These are phyloP conservation scores for Arthrobotrys entomopaga DNA, from an alignment of 2,329 filamentous ascomycete genomes.

Conservation along the genomic window DNA sequence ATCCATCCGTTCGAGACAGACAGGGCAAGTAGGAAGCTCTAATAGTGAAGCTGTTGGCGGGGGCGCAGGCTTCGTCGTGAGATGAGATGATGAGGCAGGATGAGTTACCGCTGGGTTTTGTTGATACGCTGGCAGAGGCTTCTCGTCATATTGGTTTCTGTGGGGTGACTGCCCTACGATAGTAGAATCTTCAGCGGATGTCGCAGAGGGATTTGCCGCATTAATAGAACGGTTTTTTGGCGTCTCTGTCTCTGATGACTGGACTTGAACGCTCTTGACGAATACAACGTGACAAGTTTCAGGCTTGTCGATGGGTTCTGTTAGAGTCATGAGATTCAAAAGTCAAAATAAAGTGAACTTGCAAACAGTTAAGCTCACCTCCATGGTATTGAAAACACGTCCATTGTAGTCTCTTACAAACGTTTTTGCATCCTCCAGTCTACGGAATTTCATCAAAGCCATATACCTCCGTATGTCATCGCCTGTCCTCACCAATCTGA, in stretches of 20 bases:
- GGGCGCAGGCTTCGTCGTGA: slow-evolving; percentile 72
- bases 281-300: slow-evolving; percentile 96
- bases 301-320: slow-evolving; percentile 66
- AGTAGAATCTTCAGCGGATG: slow-evolving; percentile 8
- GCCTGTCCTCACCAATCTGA: slow-evolving; percentile 90
- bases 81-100: slow-evolving; percentile 60
- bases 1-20: slow-evolving; percentile 97
- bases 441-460: slow-evolving; percentile 92
- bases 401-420: slow-evolving; percentile 93
- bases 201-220: slow-evolving; percentile 53
- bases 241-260: slow-evolving; percentile 65
- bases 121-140: slow-evolving; percentile 60
- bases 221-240: slow-evolving; percentile 70
- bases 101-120: slow-evolving; percentile 54
- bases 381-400: slow-evolving; percentile 89
- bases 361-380: slow-evolving; percentile 66
- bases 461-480: slow-evolving; percentile 85
- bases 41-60: slow-evolving; percentile 84
- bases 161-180: slow-evolving; percentile 15
- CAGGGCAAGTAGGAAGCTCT: slow-evolving; percentile 93
- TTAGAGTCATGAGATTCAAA: slow-evolving; percentile 21
- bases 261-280: slow-evolving; percentile 69
- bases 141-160: slow-evolving; percentile 59
- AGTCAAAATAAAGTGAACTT: neutral
- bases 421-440: slow-evolving; percentile 75